Conservation (phyloP, 73 alveolate genomes). For the Paramecium primaurelia region DNA sequence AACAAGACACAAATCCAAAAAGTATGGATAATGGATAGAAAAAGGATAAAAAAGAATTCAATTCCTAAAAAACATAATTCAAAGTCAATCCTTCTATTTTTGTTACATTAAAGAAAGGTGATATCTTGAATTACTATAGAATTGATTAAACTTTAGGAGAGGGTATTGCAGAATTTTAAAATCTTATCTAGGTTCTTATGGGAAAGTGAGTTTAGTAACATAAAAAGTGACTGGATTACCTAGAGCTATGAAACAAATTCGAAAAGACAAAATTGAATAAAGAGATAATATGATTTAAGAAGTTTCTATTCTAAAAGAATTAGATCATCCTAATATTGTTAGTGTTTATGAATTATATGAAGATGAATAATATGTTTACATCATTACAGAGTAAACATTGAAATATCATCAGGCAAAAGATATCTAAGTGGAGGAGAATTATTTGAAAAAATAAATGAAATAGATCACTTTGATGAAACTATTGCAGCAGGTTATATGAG, state of each 20-base stretch:
- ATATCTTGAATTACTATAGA: background rate
- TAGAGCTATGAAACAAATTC: slow-evolving; percentile 59
- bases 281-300: slow-evolving; percentile 50
- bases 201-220: slow-evolving; percentile 27
- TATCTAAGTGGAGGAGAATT: slow-evolving; percentile 64
- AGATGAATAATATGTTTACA: slow-evolving; percentile 50
- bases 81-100: slow-evolving; percentile 14
- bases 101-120: slow-evolving; percentile 25
- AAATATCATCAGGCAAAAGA: background rate
- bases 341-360: slow-evolving; percentile 53
- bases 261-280: slow-evolving; percentile 46
- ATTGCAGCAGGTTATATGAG: slow-evolving; percentile 34
- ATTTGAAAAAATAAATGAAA: slow-evolving; percentile 58
- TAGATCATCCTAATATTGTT: slow-evolving; percentile 68
- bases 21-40: background rate
- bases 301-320: slow-evolving; percentile 53
- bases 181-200: background rate
- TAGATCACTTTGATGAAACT: slow-evolving; percentile 51
- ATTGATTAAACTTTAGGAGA: slow-evolving; percentile 17
- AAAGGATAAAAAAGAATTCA: background rate
- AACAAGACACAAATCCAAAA: background rate
- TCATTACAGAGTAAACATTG: slow-evolving; percentile 54
- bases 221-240: slow-evolving; percentile 42
- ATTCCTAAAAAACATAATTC: background rate
- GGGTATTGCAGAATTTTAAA: background rate